Conservation (phyloP, 805 yeast genomes). For the Yamadazyma kitorensis region DNA sequence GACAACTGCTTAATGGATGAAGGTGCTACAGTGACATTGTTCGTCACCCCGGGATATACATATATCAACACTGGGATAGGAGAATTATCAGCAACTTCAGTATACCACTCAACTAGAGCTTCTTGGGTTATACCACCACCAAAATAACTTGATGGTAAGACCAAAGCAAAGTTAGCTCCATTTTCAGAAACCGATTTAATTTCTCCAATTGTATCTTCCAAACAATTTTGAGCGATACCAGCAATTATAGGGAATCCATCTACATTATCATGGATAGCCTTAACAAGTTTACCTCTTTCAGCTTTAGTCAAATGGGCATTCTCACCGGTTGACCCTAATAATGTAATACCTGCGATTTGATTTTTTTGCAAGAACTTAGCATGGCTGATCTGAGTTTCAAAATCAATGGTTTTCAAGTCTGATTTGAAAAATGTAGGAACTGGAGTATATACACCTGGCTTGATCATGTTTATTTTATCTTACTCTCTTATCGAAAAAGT, state of each 20-base stretch:
- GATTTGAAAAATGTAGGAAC: slow-evolving; percentile 51
- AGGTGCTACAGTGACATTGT: slow-evolving; percentile 36
- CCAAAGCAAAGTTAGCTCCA: slow-evolving; percentile 39
- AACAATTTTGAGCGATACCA: slow-evolving; percentile 48
- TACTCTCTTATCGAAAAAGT: no score
- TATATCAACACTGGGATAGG: slow-evolving; percentile 44
- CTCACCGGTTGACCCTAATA: slow-evolving; percentile 58
- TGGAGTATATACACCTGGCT: slow-evolving; percentile 51
- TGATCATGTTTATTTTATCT: no score
- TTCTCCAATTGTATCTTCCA: slow-evolving; percentile 44
- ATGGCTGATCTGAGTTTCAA: slow-evolving; percentile 3
- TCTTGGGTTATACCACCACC: slow-evolving; percentile 45
- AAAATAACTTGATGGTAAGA: slow-evolving; percentile 47
- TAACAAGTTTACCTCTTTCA: slow-evolving; percentile 40
- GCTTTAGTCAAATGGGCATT: slow-evolving; percentile 46
- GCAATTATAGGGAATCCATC: slow-evolving; percentile 43
- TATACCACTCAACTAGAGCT: slow-evolving; percentile 46
- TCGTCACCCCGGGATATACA: slow-evolving; percentile 51
- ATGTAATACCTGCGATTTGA: slow-evolving; percentile 48
- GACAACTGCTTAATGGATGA: slow-evolving; percentile 40
- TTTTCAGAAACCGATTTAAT: slow-evolving; percentile 31
- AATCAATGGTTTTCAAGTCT: slow-evolving; percentile 13
- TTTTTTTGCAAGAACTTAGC: slow-evolving; percentile 36
- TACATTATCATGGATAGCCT: slow-evolving; percentile 32
- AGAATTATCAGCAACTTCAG: slow-evolving; percentile 41